Evolutionary conservation across 257 asterid genomes (phyloP).

Genomic region (Knoxia roxburghii): DNA sequence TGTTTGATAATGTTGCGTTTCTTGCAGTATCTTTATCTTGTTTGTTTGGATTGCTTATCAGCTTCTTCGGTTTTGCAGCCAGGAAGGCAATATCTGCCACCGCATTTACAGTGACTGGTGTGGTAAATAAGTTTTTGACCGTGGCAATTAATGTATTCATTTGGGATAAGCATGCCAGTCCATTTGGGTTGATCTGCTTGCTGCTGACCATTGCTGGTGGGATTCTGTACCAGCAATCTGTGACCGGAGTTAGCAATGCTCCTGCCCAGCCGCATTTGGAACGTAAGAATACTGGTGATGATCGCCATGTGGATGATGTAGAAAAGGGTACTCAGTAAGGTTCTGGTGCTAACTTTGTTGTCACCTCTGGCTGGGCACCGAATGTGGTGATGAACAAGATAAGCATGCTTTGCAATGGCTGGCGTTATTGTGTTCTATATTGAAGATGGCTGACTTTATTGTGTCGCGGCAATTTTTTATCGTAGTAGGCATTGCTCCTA

Average conservation of each 20-base stretch:
- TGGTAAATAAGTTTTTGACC: constrained; percentile 90
- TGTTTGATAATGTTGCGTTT: constrained; percentile 56
- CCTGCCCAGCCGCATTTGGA: constrained; percentile 39
- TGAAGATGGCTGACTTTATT: no score
- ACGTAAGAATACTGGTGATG: constrained; percentile 24
- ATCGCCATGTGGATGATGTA: constrained; percentile 31
- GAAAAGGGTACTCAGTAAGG: constrained; percentile 58
- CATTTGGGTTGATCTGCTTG: constrained; percentile 82
- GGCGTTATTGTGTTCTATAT: no score
- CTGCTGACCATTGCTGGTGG: constrained; percentile 81
- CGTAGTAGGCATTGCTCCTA: no score
- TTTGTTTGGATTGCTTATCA: constrained; percentile 87
- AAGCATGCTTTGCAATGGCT: no score
- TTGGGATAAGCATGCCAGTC: constrained; percentile 98
- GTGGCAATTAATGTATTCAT: constrained; percentile 87
- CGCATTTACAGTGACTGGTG: constrained; percentile 93
- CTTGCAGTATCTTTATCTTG: constrained; percentile 79
- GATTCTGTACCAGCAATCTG: constrained; percentile 92
- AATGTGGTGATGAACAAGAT: no score
- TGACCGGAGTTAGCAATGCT: constrained; percentile 49
- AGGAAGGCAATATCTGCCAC: constrained; percentile 95
- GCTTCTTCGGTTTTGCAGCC: constrained; percentile 97
- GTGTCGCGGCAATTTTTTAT: no score
- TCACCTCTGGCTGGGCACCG: constrained; percentile 12
- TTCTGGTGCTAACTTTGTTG: constrained; percentile 40